Conservation (phyloP, 306 rosid genomes). For the Abrus pulchellus region DNA sequence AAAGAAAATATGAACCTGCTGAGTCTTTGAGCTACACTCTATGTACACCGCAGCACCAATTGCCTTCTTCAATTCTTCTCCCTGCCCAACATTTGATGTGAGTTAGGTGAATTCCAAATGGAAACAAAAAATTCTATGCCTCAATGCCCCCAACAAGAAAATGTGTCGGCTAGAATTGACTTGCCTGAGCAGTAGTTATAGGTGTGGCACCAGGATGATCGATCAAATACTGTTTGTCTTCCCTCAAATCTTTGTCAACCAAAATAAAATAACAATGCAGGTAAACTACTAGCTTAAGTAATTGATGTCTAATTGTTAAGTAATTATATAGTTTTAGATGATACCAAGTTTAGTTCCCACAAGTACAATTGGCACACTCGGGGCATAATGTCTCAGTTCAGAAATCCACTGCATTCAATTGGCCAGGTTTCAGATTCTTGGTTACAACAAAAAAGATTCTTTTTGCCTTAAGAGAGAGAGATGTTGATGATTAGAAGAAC, state of each 20-base stretch:
- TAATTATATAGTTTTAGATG: not conserved
- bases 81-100: not conserved
- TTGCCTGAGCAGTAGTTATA: constrained; percentile 18
- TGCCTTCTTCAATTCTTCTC: constrained; percentile 26
- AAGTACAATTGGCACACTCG: constrained; percentile 18
- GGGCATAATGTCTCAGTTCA: constrained; percentile 20
- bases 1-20: not conserved
- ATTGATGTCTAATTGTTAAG: not conserved
- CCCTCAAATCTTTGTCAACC: constrained; percentile 11
- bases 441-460: not conserved
- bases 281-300: not conserved
- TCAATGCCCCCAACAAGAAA: not conserved
- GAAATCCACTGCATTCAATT: constrained; percentile 18
- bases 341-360: constrained; percentile 34
- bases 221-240: constrained; percentile 16
- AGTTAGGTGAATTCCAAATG: not conserved
- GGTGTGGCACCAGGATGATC: constrained; percentile 19
- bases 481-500: not conserved
- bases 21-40: constrained; percentile 30
- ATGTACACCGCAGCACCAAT: constrained; percentile 22
- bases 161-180: not conserved
- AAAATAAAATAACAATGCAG: not conserved
- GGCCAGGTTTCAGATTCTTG: not conserved
- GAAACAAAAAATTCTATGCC: not conserved
- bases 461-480: not conserved